phyloP scores from a whole-genome alignment of 306 rosid genomes.

The Carpinus fangiana region DNA sequence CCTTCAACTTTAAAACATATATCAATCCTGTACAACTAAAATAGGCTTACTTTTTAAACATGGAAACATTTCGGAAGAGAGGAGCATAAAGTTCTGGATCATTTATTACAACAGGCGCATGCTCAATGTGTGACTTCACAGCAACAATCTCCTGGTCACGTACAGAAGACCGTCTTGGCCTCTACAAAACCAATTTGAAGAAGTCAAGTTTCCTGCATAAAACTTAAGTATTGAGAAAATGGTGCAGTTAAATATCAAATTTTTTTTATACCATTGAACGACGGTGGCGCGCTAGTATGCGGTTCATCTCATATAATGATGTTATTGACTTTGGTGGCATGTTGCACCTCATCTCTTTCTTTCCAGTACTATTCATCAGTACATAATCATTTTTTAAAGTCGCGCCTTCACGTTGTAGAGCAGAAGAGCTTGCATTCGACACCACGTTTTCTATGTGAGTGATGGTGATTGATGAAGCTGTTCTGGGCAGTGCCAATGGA shows the following conservation, averaged over 20 bases:
- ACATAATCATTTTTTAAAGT: constrained; percentile 31
- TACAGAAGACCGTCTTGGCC: constrained; percentile 71
- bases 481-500: constrained; percentile 9
- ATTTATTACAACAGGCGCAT: constrained; percentile 46
- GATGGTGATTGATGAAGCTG: constrained; percentile 31
- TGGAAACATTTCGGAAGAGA: constrained; percentile 80
- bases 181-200: constrained; percentile 51
- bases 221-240: constrained; percentile 21
- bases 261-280: constrained; percentile 67
- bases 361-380: constrained; percentile 19
- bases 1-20: constrained; percentile 13
- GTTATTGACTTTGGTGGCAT: constrained; percentile 81
- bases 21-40: constrained; percentile 7
- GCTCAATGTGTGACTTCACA: constrained; percentile 67
- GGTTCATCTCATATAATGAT: constrained; percentile 72
- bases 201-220: constrained; percentile 18
- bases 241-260: constrained; percentile 19
- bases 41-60: constrained; percentile 68
- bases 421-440: constrained; percentile 30
- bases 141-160: constrained; percentile 71
- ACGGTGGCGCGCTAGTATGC: constrained; percentile 52
- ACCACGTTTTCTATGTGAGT: constrained; percentile 21
- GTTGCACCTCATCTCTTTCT: constrained; percentile 61
- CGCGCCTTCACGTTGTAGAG: constrained; percentile 22
- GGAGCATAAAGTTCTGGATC: constrained; percentile 76